Percentiles rank a stretch among this genome's conserved stretches.
These are phyloP conservation scores for Fusarium oxysporum DNA, from an alignment of 2,329 filamentous ascomycete species.

Conservation along the genomic window DNA sequence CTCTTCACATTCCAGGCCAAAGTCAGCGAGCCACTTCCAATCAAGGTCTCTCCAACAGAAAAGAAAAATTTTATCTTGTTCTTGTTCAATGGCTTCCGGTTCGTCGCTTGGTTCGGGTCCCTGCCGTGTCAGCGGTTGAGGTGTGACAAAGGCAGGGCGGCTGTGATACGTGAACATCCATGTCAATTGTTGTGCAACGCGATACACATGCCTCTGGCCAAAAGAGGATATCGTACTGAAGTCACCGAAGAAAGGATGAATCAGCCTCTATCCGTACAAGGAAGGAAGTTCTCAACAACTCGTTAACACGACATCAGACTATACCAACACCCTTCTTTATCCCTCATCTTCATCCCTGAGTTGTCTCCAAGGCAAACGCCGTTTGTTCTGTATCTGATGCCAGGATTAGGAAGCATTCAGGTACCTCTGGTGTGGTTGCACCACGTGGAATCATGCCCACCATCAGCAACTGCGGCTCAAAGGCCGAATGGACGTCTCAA, in stretches of 20 bases:
- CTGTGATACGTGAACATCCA: constrained; percentile 19
- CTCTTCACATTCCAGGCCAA: constrained; percentile 27
- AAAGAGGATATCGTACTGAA: constrained; percentile 8
- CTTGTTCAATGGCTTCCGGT: constrained; percentile 16
- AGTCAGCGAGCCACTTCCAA: constrained; percentile 21
- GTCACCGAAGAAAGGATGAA: constrained; percentile 6
- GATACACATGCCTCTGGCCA: constrained; percentile 20
- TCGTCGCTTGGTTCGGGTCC: constrained; percentile 31
- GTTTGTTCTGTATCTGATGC: constrained; percentile 20
- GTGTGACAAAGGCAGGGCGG: constrained; percentile 33
- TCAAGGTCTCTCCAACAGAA: constrained; percentile 26
- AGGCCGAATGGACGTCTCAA: constrained; percentile 35
- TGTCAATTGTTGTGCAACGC: constrained; percentile 30
- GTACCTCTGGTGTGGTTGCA: constrained; percentile 39
- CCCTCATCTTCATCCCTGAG: constrained; percentile 7
- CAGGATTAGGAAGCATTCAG: constrained; percentile 1
- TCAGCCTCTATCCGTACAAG: constrained; percentile 12
- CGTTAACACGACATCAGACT: constrained; percentile 14
- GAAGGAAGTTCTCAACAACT: constrained; percentile 5
- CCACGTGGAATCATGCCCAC: constrained; percentile 42
- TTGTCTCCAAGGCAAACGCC: background rate
- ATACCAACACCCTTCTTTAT: constrained; percentile 11
- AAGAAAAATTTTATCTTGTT: constrained; percentile 1
- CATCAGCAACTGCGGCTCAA: constrained; percentile 33
- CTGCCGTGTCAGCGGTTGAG: constrained; percentile 22